Conservation (phyloP, 352 stramenopile species). For the Phytophthora crassamura region DNA sequence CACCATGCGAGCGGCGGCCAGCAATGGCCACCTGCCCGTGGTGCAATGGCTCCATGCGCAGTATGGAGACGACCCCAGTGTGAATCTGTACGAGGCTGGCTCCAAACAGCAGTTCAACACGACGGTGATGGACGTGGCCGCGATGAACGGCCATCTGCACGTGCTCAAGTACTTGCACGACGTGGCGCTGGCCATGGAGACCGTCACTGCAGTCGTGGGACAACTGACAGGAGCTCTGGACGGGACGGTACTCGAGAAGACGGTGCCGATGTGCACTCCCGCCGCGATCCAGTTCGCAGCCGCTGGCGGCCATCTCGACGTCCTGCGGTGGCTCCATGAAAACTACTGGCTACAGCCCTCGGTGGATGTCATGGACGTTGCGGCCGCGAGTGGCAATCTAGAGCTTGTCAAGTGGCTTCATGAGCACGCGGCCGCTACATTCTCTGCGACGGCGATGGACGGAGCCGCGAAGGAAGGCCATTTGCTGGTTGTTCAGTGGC, state of each 20-base stretch:
- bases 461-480: constrained; percentile 27
- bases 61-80: constrained; percentile 11
- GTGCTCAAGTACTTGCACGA: constrained; percentile 38
- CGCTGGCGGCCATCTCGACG: constrained; percentile 21
- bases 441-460: constrained; percentile 32
- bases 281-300: constrained; percentile 29
- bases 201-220: not conserved
- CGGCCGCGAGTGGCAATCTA: constrained; percentile 30
- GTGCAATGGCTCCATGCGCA: constrained; percentile 31
- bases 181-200: constrained; percentile 19
- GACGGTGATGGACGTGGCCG: constrained; percentile 36
- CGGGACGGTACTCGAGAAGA: constrained; percentile 3
- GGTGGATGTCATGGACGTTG: constrained; percentile 29
- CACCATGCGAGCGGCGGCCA: constrained; percentile 30
- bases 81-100: constrained; percentile 23
- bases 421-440: constrained; percentile 20
- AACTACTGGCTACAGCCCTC: constrained; percentile 29
- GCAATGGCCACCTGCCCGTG: constrained; percentile 27
- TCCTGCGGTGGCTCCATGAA: constrained; percentile 40
- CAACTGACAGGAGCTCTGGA: not conserved
- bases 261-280: constrained; percentile 18
- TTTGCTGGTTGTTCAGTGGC: constrained; percentile 31
- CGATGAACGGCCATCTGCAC: constrained; percentile 39
- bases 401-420: constrained; percentile 39
- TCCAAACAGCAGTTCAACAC: constrained; percentile 31